Percentiles rank a stretch among this genome's conserved stretches.
These are phyloP conservation scores for Pythium volutum DNA, from an alignment of 352 stramenopile genomes.

Conservation along the genomic window DNA sequence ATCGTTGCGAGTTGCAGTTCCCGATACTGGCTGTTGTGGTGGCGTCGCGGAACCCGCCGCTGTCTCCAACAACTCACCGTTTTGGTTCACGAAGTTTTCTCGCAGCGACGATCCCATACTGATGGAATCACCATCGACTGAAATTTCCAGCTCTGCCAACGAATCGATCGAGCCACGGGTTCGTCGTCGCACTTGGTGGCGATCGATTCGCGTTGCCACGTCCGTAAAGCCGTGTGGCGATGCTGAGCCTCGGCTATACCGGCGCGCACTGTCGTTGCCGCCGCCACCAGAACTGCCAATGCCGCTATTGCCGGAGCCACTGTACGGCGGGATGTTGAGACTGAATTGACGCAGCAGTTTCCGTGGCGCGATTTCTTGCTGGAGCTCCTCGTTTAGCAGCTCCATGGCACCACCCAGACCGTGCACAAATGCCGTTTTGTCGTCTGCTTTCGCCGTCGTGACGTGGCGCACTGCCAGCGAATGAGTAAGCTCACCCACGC, in stretches of 20 bases:
- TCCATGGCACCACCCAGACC: slow-evolving; percentile 31
- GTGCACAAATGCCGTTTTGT: neutral
- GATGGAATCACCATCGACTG: neutral
- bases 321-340: slow-evolving; percentile 59
- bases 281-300: slow-evolving; percentile 3
- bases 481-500: neutral
- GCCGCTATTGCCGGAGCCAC: slow-evolving; percentile 10
- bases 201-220: slow-evolving; percentile 55
- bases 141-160: slow-evolving; percentile 18
- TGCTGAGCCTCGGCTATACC: slow-evolving; percentile 26
- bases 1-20: slow-evolving; percentile 25
- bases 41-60: neutral
- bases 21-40: neutral
- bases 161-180: slow-evolving; percentile 23
- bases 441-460: neutral
- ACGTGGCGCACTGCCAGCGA: neutral
- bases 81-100: neutral
- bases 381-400: slow-evolving; percentile 60
- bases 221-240: slow-evolving; percentile 39
- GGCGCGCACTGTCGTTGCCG: slow-evolving; percentile 16
- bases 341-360: slow-evolving; percentile 76
- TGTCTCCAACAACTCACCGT: neutral
- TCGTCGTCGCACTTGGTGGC: slow-evolving; percentile 57
- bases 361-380: slow-evolving; percentile 62
- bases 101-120: neutral